Base-by-base conservation (phyloP, 2,329 filamentous ascomycete genomes). In the Arachnomyces sp. region DNA sequence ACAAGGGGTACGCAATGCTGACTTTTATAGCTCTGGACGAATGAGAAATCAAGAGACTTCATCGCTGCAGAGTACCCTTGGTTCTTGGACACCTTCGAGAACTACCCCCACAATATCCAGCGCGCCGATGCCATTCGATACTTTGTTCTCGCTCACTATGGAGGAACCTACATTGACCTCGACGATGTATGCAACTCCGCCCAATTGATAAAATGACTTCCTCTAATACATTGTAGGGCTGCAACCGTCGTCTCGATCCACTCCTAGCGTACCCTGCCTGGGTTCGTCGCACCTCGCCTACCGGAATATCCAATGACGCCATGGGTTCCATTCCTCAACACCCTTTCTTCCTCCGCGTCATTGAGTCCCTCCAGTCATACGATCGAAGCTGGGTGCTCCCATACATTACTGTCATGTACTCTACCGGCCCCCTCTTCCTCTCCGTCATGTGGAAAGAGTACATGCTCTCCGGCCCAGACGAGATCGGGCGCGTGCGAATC, bases 371-470 rank as follows among this genome's bases (percentile, higher is more conserved):
- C n/a, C 72, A 77, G 42, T 68, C 71, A 40, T 85, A 84, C 60
- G 73, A 84, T 55, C 72, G 76, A 43, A 76, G 75, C 47, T 89
- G 83, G 82, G 55, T 78, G 30, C 58, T 81, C 45, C 74, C 79
- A 12, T 87, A 89, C 59, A 81, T 84, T 53, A 85, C 81, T 16
- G 81, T 89, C 52, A 89, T 89, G 84, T 81, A 82, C 34, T 79
- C 77, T 7, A 84, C 84, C 0, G 84, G 84, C 0, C 84, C 84
- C 0, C 66, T 89, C 20, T 89, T 86, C 65, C 63, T 89, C 34
- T 84, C 78, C 41, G 74, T 88, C 31, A 74, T 85, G 44, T 84
- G 83, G 80, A 79, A 83, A 55, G 77, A 85, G 58, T 88, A 84
- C 60, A 77, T 79, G 58, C 68, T 72, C 28, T 52, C 57, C 5